Conservation (phyloP, 371 early-diverging fungal genomes). For the Blakeslea trispora region DNA sequence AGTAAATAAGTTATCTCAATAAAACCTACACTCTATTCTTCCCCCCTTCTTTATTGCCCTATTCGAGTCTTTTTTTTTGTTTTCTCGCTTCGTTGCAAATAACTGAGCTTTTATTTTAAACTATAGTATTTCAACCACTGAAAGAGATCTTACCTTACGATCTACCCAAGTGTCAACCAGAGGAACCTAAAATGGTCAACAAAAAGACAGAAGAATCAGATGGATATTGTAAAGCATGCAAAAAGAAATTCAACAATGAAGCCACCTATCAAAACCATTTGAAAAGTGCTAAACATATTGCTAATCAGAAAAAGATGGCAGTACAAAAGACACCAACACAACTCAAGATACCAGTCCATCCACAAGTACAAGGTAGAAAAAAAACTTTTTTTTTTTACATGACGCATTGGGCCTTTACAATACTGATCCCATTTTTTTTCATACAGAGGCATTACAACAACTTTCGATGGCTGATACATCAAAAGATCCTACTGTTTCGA, state of each 20-base stretch:
- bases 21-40: no score
- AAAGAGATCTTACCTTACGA: conserved; percentile 12
- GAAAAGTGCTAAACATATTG: conserved; percentile 50
- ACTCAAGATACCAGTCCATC: conserved; percentile 9
- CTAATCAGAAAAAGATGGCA: conserved; percentile 37
- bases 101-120: not conserved
- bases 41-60: no score
- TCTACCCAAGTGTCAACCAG: conserved; percentile 7
- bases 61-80: not conserved
- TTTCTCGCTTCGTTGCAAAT: not conserved
- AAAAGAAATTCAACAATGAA: conserved; percentile 46
- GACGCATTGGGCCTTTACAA: no score
- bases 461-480: conserved; percentile 13
- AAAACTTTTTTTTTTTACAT: no score
- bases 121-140: conserved; percentile 19
- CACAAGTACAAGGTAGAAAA: conserved; percentile 27
- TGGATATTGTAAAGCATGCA: conserved; percentile 46
- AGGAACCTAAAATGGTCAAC: not conserved
- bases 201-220: conserved; percentile 6
- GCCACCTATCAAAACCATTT: conserved; percentile 41
- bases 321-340: conserved; percentile 1
- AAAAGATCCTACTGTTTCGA: conserved; percentile 17
- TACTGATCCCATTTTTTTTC: no score
- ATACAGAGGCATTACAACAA: conserved; percentile 22
- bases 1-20: conserved; percentile 10